Evolutionary conservation across 2,329 filamentous ascomycete genomes (phyloP).

Genomic region (Cladosporium sp.): DNA sequence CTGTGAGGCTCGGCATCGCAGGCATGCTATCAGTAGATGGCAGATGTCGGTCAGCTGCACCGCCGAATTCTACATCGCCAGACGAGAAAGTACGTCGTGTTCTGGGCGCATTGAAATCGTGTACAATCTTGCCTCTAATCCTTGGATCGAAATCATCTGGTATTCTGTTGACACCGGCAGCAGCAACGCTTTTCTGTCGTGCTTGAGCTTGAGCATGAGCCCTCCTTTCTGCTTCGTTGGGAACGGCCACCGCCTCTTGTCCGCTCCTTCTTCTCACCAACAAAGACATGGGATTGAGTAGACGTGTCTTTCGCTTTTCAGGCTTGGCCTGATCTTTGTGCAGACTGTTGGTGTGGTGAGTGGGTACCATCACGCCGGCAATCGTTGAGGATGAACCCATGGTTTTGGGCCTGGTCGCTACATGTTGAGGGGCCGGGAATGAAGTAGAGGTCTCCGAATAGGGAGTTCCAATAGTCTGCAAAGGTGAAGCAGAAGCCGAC

Average conservation of each 20-base stretch:
- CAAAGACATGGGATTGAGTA: conserved; percentile 59
- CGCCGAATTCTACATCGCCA: conserved; percentile 46
- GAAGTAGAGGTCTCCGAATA: conserved; percentile 27
- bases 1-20: neutral
- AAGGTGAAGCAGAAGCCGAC: conserved; percentile 12
- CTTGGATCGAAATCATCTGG: conserved; percentile 61
- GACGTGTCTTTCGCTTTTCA: conserved; percentile 36
- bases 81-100: conserved; percentile 36
- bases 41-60: conserved; percentile 91
- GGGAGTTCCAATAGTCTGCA: conserved; percentile 28
- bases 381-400: conserved; percentile 27
- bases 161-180: conserved; percentile 45
- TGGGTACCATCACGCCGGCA: conserved; percentile 32
- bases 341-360: conserved; percentile 26
- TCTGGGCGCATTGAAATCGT: conserved; percentile 62
- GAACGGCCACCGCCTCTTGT: conserved; percentile 20
- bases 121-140: conserved; percentile 59
- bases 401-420: conserved; percentile 29
- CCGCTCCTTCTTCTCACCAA: conserved; percentile 55
- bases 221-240: conserved; percentile 18
- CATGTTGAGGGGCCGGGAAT: conserved; percentile 31
- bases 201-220: conserved; percentile 41
- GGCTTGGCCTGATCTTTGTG: conserved; percentile 33
- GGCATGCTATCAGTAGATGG: conserved; percentile 50
- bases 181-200: conserved; percentile 47